Evolutionary conservation across 306 rosid species (phyloP).

Genomic region (Medicago arabica): DNA sequence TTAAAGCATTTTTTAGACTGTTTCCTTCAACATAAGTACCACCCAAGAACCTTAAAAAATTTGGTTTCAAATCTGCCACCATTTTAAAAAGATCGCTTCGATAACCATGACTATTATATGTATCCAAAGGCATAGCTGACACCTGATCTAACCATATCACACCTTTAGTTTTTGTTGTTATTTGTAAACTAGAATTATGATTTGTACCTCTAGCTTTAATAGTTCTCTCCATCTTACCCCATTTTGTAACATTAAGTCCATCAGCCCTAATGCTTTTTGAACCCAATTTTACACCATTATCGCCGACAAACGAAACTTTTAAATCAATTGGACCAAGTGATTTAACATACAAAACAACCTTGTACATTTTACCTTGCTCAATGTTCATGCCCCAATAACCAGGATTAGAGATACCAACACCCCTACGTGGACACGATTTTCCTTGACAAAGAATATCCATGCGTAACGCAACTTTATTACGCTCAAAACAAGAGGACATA

Average conservation of each 20-base stretch:
- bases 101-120: slow-evolving; percentile 67
- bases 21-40: slow-evolving; percentile 86
- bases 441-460: slow-evolving; percentile 73
- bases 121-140: slow-evolving; percentile 45
- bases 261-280: background rate
- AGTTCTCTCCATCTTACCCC: slow-evolving; percentile 32
- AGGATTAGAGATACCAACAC: slow-evolving; percentile 82
- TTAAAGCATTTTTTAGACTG: slow-evolving; percentile 80
- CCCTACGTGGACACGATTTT: slow-evolving; percentile 58
- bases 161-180: slow-evolving; percentile 32
- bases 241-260: slow-evolving; percentile 5
- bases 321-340: slow-evolving; percentile 57
- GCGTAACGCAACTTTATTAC: slow-evolving; percentile 66
- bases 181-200: slow-evolving; percentile 39
- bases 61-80: slow-evolving; percentile 62
- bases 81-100: slow-evolving; percentile 64
- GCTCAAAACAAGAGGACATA: slow-evolving; percentile 64
- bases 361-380: slow-evolving; percentile 64
- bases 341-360: slow-evolving; percentile 54
- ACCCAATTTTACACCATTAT: slow-evolving; percentile 45
- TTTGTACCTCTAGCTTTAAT: slow-evolving; percentile 28
- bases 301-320: slow-evolving; percentile 50
- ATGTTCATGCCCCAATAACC: slow-evolving; percentile 92
- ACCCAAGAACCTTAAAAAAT: slow-evolving; percentile 77
- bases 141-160: slow-evolving; percentile 45